phyloP scores from a whole-genome alignment of 768 basidiomycete genomes.

The Russula sp. region DNA sequence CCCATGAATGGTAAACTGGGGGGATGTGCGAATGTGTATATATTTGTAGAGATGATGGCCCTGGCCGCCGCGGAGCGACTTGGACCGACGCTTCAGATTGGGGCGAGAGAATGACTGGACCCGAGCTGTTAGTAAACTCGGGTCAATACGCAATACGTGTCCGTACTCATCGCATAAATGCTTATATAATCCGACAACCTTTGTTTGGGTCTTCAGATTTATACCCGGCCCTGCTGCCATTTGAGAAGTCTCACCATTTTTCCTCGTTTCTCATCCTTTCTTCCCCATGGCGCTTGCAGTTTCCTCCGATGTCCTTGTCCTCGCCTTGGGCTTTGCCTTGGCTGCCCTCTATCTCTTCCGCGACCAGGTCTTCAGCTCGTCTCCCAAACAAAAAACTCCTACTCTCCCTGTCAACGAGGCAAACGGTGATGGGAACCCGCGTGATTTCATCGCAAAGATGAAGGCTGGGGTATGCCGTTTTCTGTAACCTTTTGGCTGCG shows the following conservation, averaged over 20 bases:
- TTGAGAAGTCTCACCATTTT: conserved; percentile 5
- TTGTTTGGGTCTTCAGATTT: not conserved
- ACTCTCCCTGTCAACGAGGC: conserved; percentile 31
- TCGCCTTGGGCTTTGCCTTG: conserved; percentile 65
- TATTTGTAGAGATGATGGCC: too few species aligned
- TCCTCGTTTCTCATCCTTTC: conserved; percentile 10
- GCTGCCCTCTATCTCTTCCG: conserved; percentile 79
- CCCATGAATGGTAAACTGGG: too few species aligned
- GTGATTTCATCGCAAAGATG: conserved; percentile 94
- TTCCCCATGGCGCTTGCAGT: conserved; percentile 49
- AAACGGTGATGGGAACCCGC: conserved; percentile 78
- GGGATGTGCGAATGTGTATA: too few species aligned
- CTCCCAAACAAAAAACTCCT: conserved; percentile 49
- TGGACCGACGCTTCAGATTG: too few species aligned
- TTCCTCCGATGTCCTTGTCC: conserved; percentile 64
- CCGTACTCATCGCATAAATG: not conserved
- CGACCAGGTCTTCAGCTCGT: conserved; percentile 65
- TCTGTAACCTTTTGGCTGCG: not conserved
- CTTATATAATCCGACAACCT: not conserved
- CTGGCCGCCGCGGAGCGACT: too few species aligned
- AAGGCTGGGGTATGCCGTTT: conserved; percentile 68
- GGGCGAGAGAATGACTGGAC: not conserved
- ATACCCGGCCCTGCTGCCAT: not conserved
- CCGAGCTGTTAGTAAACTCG: conserved; percentile 5
- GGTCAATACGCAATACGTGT: too few species aligned